phyloP scores from a whole-genome alignment of 192 early-diverging fungal species.

The Spizellomyces sp. region DNA sequence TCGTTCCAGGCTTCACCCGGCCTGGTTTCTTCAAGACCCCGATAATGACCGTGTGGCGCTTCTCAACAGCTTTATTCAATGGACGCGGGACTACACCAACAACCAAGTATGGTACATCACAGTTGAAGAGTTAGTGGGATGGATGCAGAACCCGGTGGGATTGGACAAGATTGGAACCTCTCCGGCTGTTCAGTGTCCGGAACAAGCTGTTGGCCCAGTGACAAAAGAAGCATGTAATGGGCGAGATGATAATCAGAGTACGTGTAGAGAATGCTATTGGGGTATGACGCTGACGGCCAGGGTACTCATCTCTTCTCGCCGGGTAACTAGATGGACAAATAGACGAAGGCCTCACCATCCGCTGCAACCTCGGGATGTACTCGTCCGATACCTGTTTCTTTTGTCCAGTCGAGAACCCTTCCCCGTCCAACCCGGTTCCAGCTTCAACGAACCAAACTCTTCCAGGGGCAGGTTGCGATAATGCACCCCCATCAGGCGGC shows the following conservation, averaged over 20 bases:
- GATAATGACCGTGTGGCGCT: background rate
- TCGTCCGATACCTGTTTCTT: slow-evolving; percentile 30
- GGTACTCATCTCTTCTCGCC: too few species aligned
- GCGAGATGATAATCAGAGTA: slow-evolving; percentile 34
- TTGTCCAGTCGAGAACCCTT: slow-evolving; percentile 29
- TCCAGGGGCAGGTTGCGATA: background rate
- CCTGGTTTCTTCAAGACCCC: slow-evolving; percentile 9
- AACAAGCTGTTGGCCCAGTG: background rate
- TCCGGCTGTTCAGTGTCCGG: slow-evolving; percentile 4
- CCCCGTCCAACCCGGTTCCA: slow-evolving; percentile 17
- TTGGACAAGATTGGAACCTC: slow-evolving; percentile 6
- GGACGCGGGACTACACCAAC: slow-evolving; percentile 6
- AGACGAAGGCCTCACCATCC: slow-evolving; percentile 28
- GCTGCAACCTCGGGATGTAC: slow-evolving; percentile 7
- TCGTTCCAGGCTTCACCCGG: slow-evolving; percentile 16
- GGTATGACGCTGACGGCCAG: too few species aligned
- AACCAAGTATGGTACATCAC: slow-evolving; percentile 33
- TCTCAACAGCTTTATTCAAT: slow-evolving; percentile 24
- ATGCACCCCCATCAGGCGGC: slow-evolving; percentile 1
- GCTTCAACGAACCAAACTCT: background rate
- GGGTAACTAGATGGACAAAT: slow-evolving; percentile 10
- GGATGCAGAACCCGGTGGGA: slow-evolving; percentile 24
- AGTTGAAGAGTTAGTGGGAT: slow-evolving; percentile 26
- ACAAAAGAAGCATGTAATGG: slow-evolving; percentile 39
- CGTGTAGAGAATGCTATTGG: background rate